Percentiles rank a stretch among this genome's conserved stretches.
These are phyloP conservation scores for Eimeria acervulina DNA, from an alignment of 169 alveolate genomes.

Conservation along the genomic window DNA sequence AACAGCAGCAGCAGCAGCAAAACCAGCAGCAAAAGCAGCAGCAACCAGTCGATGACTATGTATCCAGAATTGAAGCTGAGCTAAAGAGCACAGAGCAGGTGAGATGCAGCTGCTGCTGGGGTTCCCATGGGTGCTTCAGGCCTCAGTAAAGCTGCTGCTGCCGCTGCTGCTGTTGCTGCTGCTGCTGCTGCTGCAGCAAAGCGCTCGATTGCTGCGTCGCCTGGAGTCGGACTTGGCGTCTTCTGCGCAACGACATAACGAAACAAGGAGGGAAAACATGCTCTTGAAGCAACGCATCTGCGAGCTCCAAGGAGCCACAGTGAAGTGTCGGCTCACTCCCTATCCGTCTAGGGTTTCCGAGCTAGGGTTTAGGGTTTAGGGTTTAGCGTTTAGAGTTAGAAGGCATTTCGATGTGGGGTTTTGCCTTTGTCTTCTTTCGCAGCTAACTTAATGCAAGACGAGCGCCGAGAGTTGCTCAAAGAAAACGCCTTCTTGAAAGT, in stretches of 20 bases:
- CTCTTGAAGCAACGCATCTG: slow-evolving; percentile 18
- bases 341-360: neutral
- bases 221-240: slow-evolving; percentile 45
- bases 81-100: slow-evolving; percentile 62
- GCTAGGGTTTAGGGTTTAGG: slow-evolving; percentile 24
- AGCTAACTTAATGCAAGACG: slow-evolving; percentile 63
- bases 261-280: slow-evolving; percentile 21
- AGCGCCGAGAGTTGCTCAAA: slow-evolving; percentile 41
- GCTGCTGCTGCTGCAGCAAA: slow-evolving; percentile 63
- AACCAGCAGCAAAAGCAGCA: slow-evolving; percentile 7
- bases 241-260: slow-evolving; percentile 45
- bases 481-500: slow-evolving; percentile 41
- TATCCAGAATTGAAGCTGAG: slow-evolving; percentile 33
- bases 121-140: too few species aligned
- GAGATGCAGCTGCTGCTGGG: neutral
- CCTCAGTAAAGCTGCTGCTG: neutral
- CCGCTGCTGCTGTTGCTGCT: neutral
- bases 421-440: neutral
- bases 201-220: slow-evolving; percentile 61
- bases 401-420: neutral
- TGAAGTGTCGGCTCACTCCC: slow-evolving; percentile 16
- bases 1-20: neutral
- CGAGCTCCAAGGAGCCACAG: slow-evolving; percentile 41
- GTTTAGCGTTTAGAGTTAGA: neutral
- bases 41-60: neutral